A percentile compares a stretch with the other conserved stretches of the same genome.
phyloP scores from a whole-genome alignment of 1,284 basidiomycete species.

The Cutaneotrichosporon sp. region DNA sequence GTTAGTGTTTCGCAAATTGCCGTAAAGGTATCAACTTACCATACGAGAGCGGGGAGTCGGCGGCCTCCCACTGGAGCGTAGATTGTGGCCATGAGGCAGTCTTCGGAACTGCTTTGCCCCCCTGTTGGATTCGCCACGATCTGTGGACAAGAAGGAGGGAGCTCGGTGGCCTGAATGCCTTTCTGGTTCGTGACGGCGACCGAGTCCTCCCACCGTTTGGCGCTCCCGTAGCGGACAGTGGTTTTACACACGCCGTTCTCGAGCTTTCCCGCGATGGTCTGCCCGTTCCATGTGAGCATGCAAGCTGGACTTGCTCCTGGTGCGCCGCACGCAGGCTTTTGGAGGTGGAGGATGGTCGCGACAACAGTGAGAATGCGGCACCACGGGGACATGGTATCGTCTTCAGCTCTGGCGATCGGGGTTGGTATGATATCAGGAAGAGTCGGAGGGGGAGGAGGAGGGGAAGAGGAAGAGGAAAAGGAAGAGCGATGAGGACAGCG shows the following conservation, averaged over 20 bases:
- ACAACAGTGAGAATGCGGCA: constrained; percentile 1
- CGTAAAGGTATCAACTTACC: constrained; percentile 1
- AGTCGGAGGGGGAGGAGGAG: too few relatives aligned
- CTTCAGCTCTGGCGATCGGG: background rate
- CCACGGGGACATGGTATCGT: background rate
- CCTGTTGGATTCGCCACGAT: background rate
- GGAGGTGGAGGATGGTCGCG: background rate
- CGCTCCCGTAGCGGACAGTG: constrained; percentile 39
- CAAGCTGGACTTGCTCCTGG: background rate
- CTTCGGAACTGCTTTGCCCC: constrained; percentile 55
- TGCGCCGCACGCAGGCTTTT: background rate
- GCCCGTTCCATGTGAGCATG: constrained; percentile 15
- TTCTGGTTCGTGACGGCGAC: constrained; percentile 10
- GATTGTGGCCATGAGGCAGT: constrained; percentile 72
- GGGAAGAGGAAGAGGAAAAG: too few relatives aligned
- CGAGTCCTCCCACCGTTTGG: constrained; percentile 38
- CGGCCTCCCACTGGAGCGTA: constrained; percentile 60
- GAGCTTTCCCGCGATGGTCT: constrained; percentile 4
- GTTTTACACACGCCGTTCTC: constrained; percentile 33
- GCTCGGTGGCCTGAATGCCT: constrained; percentile 55
- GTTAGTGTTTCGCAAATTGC: background rate
- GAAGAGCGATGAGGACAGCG: background rate
- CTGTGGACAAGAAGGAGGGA: constrained; percentile 75
- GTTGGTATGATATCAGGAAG: background rate
- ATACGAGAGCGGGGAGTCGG: constrained; percentile 7